Base-by-base conservation (phyloP, 768 basidiomycete genomes). In the Hydnum rufescens region DNA sequence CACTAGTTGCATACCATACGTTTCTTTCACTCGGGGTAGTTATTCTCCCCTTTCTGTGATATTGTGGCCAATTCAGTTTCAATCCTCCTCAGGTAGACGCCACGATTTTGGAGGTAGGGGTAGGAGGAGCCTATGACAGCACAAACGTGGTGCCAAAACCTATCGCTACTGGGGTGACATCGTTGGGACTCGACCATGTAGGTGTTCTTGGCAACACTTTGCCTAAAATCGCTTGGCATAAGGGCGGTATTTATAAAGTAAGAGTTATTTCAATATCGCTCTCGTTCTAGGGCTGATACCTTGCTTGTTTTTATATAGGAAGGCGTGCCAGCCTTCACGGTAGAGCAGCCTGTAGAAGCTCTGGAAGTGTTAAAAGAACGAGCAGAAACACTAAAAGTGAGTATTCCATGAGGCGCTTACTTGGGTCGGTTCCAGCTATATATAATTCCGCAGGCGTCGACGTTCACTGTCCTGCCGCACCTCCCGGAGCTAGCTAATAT, bases 221-320 rank as follows among this genome's bases (percentile, higher is more conserved):
- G 3, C 65, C 70, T 31, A 86, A 95, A 60, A 97, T 99, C 57
- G 86, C 92, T 1, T 77, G 76, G 74, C 93, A 97, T 61, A 99
- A 99, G 64, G 87, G 81, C 28, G 95, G 95, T 1, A 97, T 99
- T 51, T 97, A 82, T 67, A 99, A 99, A 74, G 83, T 77, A 50
- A 28, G 66, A 18, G 5, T 30, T 16, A 1, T n/a, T n/a, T n/a
- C n/a, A n/a, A n/a, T n/a, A n/a, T n/a, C n/a, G 42, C 53, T 19
- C 50, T 36, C 6, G 30, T 42, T 25, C 51, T 13, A 16, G n/a
- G 16, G 1, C 26, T 51, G 16, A 47, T 31, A 28, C 26, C 32
- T 23, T 4, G 18, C 5, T 39, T 22, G 16, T 28, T 42, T 22
- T 19, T 36, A 56, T 53, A 29, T 52, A 85, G 82, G 69, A 77